Percentiles rank a stretch among this genome's conserved stretches.
phyloP scores from a whole-genome alignment of 2,329 filamentous ascomycete species.

The Pestalotiopsis sp. region DNA sequence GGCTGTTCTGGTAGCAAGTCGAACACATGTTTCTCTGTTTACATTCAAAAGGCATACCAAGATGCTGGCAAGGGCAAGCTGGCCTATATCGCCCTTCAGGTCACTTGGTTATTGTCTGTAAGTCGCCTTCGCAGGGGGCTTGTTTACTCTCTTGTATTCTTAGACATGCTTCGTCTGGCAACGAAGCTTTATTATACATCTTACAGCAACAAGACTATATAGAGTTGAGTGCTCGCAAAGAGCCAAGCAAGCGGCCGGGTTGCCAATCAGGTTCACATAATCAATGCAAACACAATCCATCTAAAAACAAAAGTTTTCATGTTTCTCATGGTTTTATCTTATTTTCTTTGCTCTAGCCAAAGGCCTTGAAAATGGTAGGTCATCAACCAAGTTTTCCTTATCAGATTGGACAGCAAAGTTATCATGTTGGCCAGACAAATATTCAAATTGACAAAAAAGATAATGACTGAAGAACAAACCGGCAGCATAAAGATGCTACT shows the following conservation, averaged over 20 bases:
- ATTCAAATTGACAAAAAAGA: too few species aligned
- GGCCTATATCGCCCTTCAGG: conserved; percentile 20
- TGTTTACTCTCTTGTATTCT: conserved; percentile 5
- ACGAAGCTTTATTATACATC: conserved; percentile 14
- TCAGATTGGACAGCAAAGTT: too few species aligned
- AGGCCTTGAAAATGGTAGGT: too few species aligned
- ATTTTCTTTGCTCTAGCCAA: background rate
- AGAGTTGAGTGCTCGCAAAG: conserved; percentile 8
- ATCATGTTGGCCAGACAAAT: too few species aligned
- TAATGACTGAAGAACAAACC: too few species aligned
- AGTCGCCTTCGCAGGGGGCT: background rate
- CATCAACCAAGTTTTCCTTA: too few species aligned
- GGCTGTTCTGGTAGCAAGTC: conserved; percentile 24
- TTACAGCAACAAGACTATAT: background rate
- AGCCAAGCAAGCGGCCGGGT: conserved; percentile 1
- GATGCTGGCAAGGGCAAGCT: conserved; percentile 15
- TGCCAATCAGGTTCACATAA: background rate
- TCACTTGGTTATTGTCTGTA: background rate
- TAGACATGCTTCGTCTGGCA: conserved; percentile 19
- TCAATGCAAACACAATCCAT: background rate
- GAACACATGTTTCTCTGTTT: conserved; percentile 19
- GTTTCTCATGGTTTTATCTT: background rate
- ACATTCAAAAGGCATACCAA: conserved; percentile 13
- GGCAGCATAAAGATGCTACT: too few species aligned
- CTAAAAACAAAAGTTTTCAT: background rate